Evolutionary conservation across 495 filamentous ascomycete genomes (phyloP).

Genomic region (Penicillium coffeae): DNA sequence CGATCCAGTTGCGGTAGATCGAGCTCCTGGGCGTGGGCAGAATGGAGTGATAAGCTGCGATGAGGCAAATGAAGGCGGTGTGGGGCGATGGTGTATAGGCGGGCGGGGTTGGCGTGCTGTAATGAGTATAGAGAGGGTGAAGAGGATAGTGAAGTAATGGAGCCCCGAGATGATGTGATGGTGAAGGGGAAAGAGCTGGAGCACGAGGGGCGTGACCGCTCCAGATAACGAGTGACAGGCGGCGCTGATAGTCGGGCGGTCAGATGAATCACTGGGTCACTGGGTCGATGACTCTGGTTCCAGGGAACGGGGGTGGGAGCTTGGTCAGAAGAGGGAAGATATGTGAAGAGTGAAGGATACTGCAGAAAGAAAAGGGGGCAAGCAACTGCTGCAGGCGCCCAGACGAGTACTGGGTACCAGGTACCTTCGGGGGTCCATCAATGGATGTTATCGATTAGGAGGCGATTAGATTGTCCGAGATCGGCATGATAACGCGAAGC

Average conservation of each 20-base stretch:
- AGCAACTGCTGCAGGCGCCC: conserved; percentile 8
- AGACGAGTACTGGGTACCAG: neutral
- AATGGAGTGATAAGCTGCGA: neutral
- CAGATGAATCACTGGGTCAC: conserved; percentile 21
- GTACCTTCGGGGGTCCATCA: conserved; percentile 1
- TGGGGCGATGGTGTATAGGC: neutral
- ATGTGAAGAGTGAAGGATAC: neutral
- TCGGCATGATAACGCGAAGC: conserved; percentile 18
- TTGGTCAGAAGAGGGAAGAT: neutral
- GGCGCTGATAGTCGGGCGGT: conserved; percentile 25
- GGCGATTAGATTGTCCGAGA: conserved; percentile 24
- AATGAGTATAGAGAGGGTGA: conserved; percentile 5
- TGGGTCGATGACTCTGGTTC: neutral
- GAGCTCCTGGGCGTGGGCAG: neutral
- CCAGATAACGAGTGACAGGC: conserved; percentile 35
- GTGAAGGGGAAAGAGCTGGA: conserved; percentile 22
- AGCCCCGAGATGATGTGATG: conserved; percentile 35
- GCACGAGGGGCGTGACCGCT: conserved; percentile 34
- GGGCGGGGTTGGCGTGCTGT: neutral
- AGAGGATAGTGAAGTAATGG: conserved; percentile 19
- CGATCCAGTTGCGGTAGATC: conserved; percentile 3
- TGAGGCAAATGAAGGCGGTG: conserved; percentile 1
- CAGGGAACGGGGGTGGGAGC: neutral
- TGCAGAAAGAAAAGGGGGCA: conserved; percentile 1
- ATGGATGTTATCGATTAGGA: conserved; percentile 11